Base-by-base conservation (phyloP, 768 basidiomycete species). In the Tulasnella sp. region DNA sequence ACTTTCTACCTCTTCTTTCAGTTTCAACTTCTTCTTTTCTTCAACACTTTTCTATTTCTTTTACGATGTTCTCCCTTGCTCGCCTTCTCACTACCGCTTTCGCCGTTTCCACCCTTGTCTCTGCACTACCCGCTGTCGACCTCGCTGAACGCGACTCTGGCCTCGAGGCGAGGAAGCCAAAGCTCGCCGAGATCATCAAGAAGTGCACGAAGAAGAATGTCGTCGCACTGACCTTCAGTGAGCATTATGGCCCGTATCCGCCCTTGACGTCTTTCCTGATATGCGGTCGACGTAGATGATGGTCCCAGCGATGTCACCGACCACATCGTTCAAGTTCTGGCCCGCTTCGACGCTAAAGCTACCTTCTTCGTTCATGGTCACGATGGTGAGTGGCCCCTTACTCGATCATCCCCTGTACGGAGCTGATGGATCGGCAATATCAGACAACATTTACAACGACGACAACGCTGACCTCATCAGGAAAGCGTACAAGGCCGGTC, bases 321-420 rank as follows among this genome's bases (percentile, higher is more conserved):
- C 41, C 8, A 49, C 19, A 49, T 49, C 23, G 23, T 34, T 4
- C 21, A 49, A 6, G 31, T 27, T 34, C 31, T 49, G 7, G 17
- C 15, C n/a, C 8, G 17, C 6, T 27, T 23, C 31, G 25, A 34
- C 11, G 48, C 48, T 27, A 49, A 49, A 25, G 48, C 25, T 34
- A 49, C 48, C 8, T 49, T 49, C 48, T 49, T 49, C 48, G 48
- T 49, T n/a, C 21, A 34, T 27, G 48, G 31, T 27, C n/a, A 49
- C 31, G 31, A 25, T n/a, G 21, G 23, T 27, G 6, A 27, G 31
- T 51, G 23, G 15, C 29, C 19, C 21, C 7, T 5, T 6, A 7
- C 21, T 23, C 7, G 23, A 12, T 17, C 6, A 4, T 1, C 11
- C 12, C 17, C 23, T 15, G 1, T 21, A 23, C 6, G 8, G 14